Base-by-base conservation (phyloP, 78 protist genomes). In the Dictyostelium firmibasis region DNA sequence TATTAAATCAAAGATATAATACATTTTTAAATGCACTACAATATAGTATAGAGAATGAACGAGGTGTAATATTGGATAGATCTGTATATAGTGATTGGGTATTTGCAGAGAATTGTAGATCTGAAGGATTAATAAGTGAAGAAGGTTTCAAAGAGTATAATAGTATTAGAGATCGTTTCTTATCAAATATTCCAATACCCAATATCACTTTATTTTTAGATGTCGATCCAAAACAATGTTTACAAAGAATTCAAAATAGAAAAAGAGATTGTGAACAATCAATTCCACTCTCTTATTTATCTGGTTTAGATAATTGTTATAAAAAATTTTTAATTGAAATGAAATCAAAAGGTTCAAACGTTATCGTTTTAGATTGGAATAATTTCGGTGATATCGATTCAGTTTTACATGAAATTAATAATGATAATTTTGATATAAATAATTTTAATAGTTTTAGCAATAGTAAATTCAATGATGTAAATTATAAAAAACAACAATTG, bases 11-110 rank as follows among this genome's bases (percentile, higher is more conserved):
- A 44, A 74, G 98, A 53, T 97, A 81, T 87, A 60, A 83, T 9
- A 72, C 92, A 8, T 95, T 83, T 41, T 23, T 92, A 29, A 33
- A 31, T 18, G 95, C 97, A 16, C 29, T 97, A 5, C 8, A 29
- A 29, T 85, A 83, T 64, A 38, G 81, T 10, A 33, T 85, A 13
- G 31, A 43, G 4, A 67, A 85, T 60, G 86, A 85, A 36, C 50
- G 53, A 7, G 92, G 93, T 53, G 98, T 97, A 4, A 86, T 97
- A 29, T 92, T 97, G n/a, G 98, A 97, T 92, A 84, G 98, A n/a
- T 92, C 96, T 11, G 95, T 97, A 3, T 97, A 88, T 64, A 88
- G 96, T 72, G 98, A 97, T 60, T 86, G 83, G 77, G 98, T 97
- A 27, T 97, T 97, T 83, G 98, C 98, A 38, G 91, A 95, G 62